These are phyloP conservation scores for Cicer arietinum DNA, from an alignment of 306 rosid species.

Conservation along the genomic window DNA sequence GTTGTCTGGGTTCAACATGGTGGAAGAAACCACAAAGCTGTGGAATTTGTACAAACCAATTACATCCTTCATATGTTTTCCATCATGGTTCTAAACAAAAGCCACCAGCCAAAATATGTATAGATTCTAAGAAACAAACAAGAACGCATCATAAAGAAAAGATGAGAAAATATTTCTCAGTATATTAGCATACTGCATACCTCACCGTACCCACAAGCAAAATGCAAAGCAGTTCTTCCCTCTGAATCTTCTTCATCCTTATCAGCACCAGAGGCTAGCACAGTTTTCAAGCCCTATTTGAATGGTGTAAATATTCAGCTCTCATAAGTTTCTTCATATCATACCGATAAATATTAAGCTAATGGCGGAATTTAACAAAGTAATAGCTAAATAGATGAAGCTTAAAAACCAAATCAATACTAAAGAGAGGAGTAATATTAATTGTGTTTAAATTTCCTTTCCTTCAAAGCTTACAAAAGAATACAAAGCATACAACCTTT, in stretches of 20 bases:
- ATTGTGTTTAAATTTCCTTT: constrained; percentile 22
- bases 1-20: neutral
- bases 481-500: constrained; percentile 12
- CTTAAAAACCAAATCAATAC: constrained; percentile 27
- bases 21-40: constrained; percentile 12
- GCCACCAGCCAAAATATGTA: neutral
- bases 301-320: constrained; percentile 39
- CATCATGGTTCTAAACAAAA: constrained; percentile 21
- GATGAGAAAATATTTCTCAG: constrained; percentile 3
- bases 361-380: constrained; percentile 31
- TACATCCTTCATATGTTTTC: constrained; percentile 19
- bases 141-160: neutral
- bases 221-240: constrained; percentile 98
- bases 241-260: constrained; percentile 98
- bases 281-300: constrained; percentile 83
- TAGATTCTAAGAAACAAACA: neutral
- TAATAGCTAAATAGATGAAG: constrained; percentile 19
- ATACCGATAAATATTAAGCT: constrained; percentile 7
- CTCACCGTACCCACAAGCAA: constrained; percentile 99
- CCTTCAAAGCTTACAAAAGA: constrained; percentile 1
- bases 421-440: neutral
- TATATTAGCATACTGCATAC: constrained; percentile 77
- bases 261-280: constrained; percentile 83
- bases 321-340: constrained; percentile 34
- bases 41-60: neutral